Percentiles rank a stretch among this genome's conserved stretches.
These are phyloP conservation scores for Annona squamosa DNA, from an alignment of 164 flowering plant species.

Conservation along the genomic window DNA sequence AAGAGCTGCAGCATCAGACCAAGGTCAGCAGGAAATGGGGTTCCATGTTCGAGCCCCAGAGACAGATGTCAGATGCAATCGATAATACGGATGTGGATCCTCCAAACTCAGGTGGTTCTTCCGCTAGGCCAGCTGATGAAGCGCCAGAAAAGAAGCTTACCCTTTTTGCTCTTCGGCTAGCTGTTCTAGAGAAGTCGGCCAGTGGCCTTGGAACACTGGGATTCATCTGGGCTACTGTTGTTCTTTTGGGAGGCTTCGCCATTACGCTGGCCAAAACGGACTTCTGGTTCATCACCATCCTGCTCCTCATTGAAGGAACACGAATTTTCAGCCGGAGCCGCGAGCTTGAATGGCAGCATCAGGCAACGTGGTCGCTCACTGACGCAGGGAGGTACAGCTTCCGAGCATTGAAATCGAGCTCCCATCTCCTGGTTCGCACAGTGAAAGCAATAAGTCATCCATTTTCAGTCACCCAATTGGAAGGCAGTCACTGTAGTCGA, in stretches of 20 bases:
- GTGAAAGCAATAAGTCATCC: conserved; percentile 24
- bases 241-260: conserved; percentile 95
- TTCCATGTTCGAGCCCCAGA: conserved; percentile 33
- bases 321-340: conserved; percentile 89
- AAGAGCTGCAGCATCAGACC: conserved; percentile 12
- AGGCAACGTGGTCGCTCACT: conserved; percentile 78
- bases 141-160: conserved; percentile 94
- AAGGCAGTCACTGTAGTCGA: conserved; percentile 10
- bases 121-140: conserved; percentile 14
- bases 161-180: conserved; percentile 78
- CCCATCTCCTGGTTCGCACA: conserved; percentile 23
- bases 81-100: conserved; percentile 36
- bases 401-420: conserved; percentile 50
- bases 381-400: conserved; percentile 70
- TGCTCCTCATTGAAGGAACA: conserved; percentile 71
- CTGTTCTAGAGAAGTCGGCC: conserved; percentile 75
- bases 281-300: conserved; percentile 79
- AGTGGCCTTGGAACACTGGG: conserved; percentile 85
- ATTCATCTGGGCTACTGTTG: conserved; percentile 97
- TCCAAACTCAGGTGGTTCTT: conserved; percentile 11
- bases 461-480: conserved; percentile 6
- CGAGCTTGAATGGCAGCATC: conserved; percentile 88
- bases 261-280: conserved; percentile 65
- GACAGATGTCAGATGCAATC: conserved; percentile 10
- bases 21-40: conserved; percentile 20